A percentile compares a stretch with the other conserved stretches of the same genome.
phyloP scores from a whole-genome alignment of 805 yeast species.

The Starmerella stellata region DNA sequence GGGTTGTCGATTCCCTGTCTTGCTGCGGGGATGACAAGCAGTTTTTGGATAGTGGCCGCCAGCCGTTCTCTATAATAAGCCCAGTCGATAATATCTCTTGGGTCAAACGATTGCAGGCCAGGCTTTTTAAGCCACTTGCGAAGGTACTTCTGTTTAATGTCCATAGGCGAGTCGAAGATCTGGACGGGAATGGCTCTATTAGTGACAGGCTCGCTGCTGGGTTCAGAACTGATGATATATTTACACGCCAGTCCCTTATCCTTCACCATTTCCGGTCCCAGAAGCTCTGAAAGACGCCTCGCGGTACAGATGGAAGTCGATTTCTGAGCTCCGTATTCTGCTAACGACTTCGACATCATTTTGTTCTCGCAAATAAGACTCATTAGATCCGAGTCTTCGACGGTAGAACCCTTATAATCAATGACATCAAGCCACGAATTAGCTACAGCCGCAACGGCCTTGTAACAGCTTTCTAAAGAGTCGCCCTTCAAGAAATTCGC shows the following conservation, averaged over 20 bases:
- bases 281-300: slow-evolving; percentile 73
- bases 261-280: slow-evolving; percentile 91
- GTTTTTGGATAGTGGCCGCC: slow-evolving; percentile 83
- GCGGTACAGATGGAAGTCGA: slow-evolving; percentile 95
- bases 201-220: slow-evolving; percentile 74
- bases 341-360: slow-evolving; percentile 80
- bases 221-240: slow-evolving; percentile 72
- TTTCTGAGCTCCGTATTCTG: slow-evolving; percentile 76
- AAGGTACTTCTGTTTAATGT: slow-evolving; percentile 52
- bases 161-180: slow-evolving; percentile 66
- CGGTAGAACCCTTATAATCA: slow-evolving; percentile 65
- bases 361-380: slow-evolving; percentile 91
- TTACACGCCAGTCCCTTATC: slow-evolving; percentile 93
- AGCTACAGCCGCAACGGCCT: slow-evolving; percentile 79
- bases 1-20: slow-evolving; percentile 76
- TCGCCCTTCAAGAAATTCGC: slow-evolving; percentile 76
- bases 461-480: slow-evolving; percentile 61
- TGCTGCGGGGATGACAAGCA: slow-evolving; percentile 94
- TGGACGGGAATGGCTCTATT: slow-evolving; percentile 96
- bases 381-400: slow-evolving; percentile 86
- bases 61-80: slow-evolving; percentile 74
- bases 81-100: slow-evolving; percentile 85
- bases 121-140: slow-evolving; percentile 78
- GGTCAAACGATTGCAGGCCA: slow-evolving; percentile 61
- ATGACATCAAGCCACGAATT: slow-evolving; percentile 90